Conservation (phyloP, 1,284 basidiomycete genomes). For the Boletellus sp. region DNA sequence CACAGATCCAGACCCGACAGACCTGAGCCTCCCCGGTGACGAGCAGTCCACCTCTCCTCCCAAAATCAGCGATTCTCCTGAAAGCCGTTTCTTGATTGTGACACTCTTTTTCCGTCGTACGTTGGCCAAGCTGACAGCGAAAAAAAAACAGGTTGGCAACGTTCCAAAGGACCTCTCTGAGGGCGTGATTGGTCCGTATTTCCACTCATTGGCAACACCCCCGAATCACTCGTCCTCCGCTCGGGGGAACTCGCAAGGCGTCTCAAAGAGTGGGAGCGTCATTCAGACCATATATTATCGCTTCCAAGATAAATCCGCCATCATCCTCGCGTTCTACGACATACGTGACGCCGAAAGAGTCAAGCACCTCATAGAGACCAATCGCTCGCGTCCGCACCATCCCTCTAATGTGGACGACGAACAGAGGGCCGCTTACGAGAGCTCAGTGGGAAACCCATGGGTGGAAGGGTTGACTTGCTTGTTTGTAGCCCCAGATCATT, state of each 20-base stretch:
- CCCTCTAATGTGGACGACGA: slow-evolving; percentile 23
- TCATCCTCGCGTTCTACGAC: slow-evolving; percentile 64
- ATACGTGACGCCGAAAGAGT: slow-evolving; percentile 51
- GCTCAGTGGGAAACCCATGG: slow-evolving; percentile 18
- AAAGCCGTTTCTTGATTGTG: slow-evolving; percentile 48
- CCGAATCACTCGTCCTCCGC: slow-evolving; percentile 11
- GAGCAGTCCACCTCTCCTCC: slow-evolving; percentile 8
- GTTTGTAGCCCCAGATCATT: slow-evolving; percentile 33
- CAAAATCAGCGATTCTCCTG: slow-evolving; percentile 10
- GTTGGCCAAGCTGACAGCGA: slow-evolving; percentile 13
- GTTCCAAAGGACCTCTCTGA: slow-evolving; percentile 36
- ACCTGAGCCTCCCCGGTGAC: slow-evolving; percentile 13
- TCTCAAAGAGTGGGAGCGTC: slow-evolving; percentile 13
- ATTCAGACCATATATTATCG: slow-evolving; percentile 54
- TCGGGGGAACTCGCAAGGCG: slow-evolving; percentile 9
- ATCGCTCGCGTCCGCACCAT: slow-evolving; percentile 22
- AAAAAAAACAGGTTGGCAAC: slow-evolving; percentile 30
- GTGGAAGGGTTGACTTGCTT: slow-evolving; percentile 23
- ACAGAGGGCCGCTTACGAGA: slow-evolving; percentile 20
- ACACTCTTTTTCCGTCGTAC: slow-evolving; percentile 7
- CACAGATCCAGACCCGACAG: slow-evolving; percentile 32
- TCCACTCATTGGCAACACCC: slow-evolving; percentile 22
- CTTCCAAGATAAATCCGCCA: slow-evolving; percentile 44
- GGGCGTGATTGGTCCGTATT: slow-evolving; percentile 33
- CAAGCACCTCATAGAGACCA: slow-evolving; percentile 37